These are phyloP conservation scores for Elsinoe arachidis DNA, from an alignment of 2,329 filamentous ascomycete genomes.

Conservation along the genomic window DNA sequence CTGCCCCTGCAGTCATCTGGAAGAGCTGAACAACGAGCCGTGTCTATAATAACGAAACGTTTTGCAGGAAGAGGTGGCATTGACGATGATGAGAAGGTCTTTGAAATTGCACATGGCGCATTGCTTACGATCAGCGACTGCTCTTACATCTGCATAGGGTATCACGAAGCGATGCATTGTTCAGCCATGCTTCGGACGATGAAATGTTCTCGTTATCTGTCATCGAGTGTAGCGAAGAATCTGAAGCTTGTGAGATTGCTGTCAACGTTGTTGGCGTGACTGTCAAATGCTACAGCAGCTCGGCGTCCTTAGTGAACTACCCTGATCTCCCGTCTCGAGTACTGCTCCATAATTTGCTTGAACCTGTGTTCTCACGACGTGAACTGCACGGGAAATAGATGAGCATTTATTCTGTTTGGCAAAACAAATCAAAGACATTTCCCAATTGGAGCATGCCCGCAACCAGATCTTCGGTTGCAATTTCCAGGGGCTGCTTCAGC, in stretches of 20 bases:
- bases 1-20: background rate
- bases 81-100: background rate
- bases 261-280: background rate
- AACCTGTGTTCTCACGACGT: background rate
- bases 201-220: slow-evolving; percentile 5
- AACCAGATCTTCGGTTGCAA: slow-evolving; percentile 6
- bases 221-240: background rate
- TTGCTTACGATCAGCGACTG: background rate
- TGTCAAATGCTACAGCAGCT: background rate
- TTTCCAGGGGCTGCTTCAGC: slow-evolving; percentile 8
- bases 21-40: background rate
- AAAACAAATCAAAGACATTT: slow-evolving; percentile 1
- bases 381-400: background rate
- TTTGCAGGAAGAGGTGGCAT: background rate
- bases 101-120: slow-evolving; percentile 6
- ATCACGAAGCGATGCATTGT: slow-evolving; percentile 3
- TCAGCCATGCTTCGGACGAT: background rate
- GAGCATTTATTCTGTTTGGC: background rate
- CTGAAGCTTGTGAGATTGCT: background rate
- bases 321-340: background rate
- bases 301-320: background rate
- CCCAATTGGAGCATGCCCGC: background rate
- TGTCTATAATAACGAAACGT: no score
- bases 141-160: background rate
- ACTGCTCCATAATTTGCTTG: background rate